Base-by-base conservation (phyloP, 1,284 basidiomycete species). In the Cerioporus squamosus region DNA sequence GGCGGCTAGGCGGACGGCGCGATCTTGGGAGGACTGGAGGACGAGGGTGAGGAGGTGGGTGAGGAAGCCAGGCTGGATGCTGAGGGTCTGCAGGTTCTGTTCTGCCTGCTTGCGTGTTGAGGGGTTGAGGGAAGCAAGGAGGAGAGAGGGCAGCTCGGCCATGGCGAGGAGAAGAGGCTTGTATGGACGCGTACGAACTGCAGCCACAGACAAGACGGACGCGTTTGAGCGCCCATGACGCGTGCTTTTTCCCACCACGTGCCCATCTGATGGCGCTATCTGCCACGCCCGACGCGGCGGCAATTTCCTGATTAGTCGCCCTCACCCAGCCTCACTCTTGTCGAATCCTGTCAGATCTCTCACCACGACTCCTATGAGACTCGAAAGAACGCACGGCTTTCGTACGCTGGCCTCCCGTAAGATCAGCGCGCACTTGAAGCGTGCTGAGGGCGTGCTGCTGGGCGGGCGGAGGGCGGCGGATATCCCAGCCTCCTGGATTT, bases 71-170 rank as follows among this genome's bases (percentile, higher is more conserved):
- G 81, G 80, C 68, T 95, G 91, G 2, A 74, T 62, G 65, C 92
- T 91, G 64, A 89, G 81, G 44, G 81, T 73, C 57, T 80, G 76
- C 5, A 97, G 85, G 62, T 79, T 85, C 50, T 89, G 84, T 68
- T 97, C 95, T 0, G 95, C 94, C 47, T 88, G 80, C 71, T 93
- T 91, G 57, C 94, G 79, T 0, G 86, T 86, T 1, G 80, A 68
- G 2, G 93, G 91, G 61, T 87, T 81, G 29, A 95, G 82, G 2
- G 93, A 95, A 0, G 86, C 86, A 38, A 85, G 81, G 45, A 93
- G 82, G 46, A 93, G 82, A 44, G 79, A 70, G 29, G 90, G 78
- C 26, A 92, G 78, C 71, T 90, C 82, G 26, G 87, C 78, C 89
- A 90, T 90, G 52, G 51, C 51, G 40, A 31, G 22, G 33, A 12